Evolutionary conservation across 192 early-diverging fungal species (phyloP).

Genomic region (Diversispora eburnea): DNA sequence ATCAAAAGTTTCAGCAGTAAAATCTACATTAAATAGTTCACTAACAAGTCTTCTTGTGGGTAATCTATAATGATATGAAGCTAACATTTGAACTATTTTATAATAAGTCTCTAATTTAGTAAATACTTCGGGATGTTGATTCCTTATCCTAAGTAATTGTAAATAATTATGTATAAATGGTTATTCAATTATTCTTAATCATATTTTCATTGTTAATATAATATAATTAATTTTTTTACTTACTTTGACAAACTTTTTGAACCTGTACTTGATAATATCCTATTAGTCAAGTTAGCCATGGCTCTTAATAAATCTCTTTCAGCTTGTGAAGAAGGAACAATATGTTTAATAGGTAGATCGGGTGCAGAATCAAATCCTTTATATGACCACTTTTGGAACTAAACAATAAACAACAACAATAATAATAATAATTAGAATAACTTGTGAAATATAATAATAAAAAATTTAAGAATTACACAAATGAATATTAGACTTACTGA

Average conservation of each 20-base stretch:
- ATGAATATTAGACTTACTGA: constrained; percentile 43
- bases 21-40: constrained; percentile 73
- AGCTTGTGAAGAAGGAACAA: constrained; percentile 30
- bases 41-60: constrained; percentile 68
- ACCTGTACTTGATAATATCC: constrained; percentile 76
- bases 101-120: constrained; percentile 51
- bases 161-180: not conserved
- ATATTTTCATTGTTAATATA: not conserved
- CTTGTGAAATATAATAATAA: constrained; percentile 26
- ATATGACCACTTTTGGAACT: constrained; percentile 51
- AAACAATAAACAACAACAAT: constrained; percentile 1
- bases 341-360: constrained; percentile 33
- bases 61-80: constrained; percentile 68
- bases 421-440: not conserved
- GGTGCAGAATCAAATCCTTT: constrained; percentile 39
- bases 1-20: constrained; percentile 43
- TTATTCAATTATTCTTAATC: not conserved
- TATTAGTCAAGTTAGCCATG: constrained; percentile 77
- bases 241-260: constrained; percentile 67
- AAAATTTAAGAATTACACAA: constrained; percentile 13
- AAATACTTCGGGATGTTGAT: constrained; percentile 60
- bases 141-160: constrained; percentile 47
- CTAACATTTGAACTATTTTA: constrained; percentile 57
- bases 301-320: constrained; percentile 65
- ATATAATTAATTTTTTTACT: not conserved